Base-by-base conservation (phyloP, 306 rosid species). In the Vigna angularis region DNA sequence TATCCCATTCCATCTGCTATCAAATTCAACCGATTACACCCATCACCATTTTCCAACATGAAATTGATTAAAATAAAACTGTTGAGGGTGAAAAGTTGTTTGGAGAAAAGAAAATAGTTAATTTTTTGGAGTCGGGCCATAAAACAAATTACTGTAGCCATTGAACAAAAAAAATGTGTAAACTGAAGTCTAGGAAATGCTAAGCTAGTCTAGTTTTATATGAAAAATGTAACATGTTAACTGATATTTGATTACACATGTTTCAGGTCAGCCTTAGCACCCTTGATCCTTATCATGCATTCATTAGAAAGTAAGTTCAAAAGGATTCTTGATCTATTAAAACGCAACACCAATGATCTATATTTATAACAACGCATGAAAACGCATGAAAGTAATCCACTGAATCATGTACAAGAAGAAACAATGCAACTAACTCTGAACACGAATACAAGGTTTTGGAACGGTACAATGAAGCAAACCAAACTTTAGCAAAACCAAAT, bases 371-470 rank as follows among this genome's bases (percentile, higher is more conserved):
- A 42, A 20, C 32, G 9, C 63, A 73, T 63, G 75, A 70, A 79
- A 42, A 20, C 32, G 9, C 63, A 73, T 63, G 75, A 70, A 79
- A 17, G 44, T 64, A 70, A 71, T 45, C 61, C 49, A 74, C 44
- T 67, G 9, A 67, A 36, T 66, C 51, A 68, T 56, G 20, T 57
- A 36, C 28, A 10, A 14, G 42, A 14, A 63, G 50, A 36, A 74
- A 42, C 69, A 71, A 62, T 26, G 49, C 58, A 63, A 18, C 45
- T 18, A 76, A 47, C 20, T 7, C 53, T 18, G 63, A 56, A 66
- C 3, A 30, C 10, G 0, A 7, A 30, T 16, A 30, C 3, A 15
- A 52, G 55, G 36, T 7, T 28, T 58, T 50, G 17, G 20, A 50
- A 72, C 9, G 48, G 34, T 22, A 66, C 24, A 50, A 58, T 15